Percentiles rank a stretch among this genome's conserved stretches.
Evolutionary conservation across 108 stramenopile species (phyloP).

Genomic region (Craspedostauros australis): DNA sequence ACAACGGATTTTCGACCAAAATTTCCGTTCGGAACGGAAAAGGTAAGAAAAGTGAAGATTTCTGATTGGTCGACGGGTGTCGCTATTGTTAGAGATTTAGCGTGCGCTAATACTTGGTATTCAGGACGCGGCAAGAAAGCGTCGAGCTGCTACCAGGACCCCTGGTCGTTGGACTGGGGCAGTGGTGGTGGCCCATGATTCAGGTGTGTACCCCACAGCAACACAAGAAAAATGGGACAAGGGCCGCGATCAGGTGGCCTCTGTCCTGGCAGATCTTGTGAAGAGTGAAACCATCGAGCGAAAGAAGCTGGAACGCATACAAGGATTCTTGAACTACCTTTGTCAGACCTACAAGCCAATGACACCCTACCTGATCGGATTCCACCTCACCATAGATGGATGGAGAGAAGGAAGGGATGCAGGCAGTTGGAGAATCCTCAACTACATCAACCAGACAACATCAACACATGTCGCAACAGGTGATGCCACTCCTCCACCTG

Average conservation of each 20-base stretch:
- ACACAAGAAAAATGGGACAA: constrained; percentile 31
- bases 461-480: no score
- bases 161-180: constrained; percentile 25
- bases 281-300: background rate
- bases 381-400: constrained; percentile 6
- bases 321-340: constrained; percentile 4
- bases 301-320: constrained; percentile 1
- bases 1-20: no score
- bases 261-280: no score
- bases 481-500: no score
- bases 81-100: no score
- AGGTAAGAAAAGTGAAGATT: no score
- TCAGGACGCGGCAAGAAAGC: constrained; percentile 25
- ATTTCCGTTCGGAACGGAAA: no score
- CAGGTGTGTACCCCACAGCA: constrained; percentile 14
- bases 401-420: constrained; percentile 6
- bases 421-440: constrained; percentile 5
- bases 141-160: background rate
- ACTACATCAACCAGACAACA: background rate
- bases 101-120: no score
- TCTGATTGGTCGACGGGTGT: no score
- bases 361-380: constrained; percentile 6
- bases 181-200: constrained; percentile 1
- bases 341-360: constrained; percentile 2
- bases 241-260: no score